Evolutionary conservation across 768 basidiomycete genomes (phyloP), one percentile per base, ranked within the genome.

Genomic region (Hebeloma cylindrosporum): DNA sequence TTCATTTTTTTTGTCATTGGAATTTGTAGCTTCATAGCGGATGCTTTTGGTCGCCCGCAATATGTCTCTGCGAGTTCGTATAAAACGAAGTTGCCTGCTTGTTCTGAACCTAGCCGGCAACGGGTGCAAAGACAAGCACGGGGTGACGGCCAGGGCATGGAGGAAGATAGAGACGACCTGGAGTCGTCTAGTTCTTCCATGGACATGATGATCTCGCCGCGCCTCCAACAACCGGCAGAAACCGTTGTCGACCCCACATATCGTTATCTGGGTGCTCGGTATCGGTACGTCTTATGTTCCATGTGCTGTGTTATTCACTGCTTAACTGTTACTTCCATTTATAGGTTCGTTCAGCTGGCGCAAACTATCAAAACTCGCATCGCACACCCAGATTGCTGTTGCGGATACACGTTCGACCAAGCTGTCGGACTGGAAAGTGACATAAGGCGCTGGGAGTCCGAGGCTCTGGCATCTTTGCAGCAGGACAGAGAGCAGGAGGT

Each of bases 21-120:
- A n/a, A n/a, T 33, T 29, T 40, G 23, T 55, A 90, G 88, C 48
- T 85, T 86, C 59, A 70, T 82, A 14, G 80, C 88, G 4, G 88
- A 89, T 57, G 73, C 71, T 5, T 71, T 85, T 64, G 78, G 80
- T 4, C 79, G 80, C 43, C 69, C 75, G n/a, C 77, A 85, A 2
- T 70, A 81, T 5, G 77, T 88, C 31, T 62, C 77, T 25, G 72
- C 79, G 21, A 58, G 69, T 37, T 70, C 77, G n/a, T 78, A 75
- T 48, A 77, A 75, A 1, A 78, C 80, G 10, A 74, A 68, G 43
- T 55, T 82, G 13, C 84, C 83, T 3, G 67, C 68, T 42, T 74
- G 80, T 52, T 77, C 79, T n/a, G n/a, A n/a, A n/a, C n/a, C n/a
- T n/a, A n/a, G n/a, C n/a, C n/a, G n/a, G n/a, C n/a, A n/a, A n/a